Evolutionary conservation across 2,329 filamentous ascomycete genomes (phyloP), one percentile per base, ranked within the genome.

Genomic region (Kalmusia sp.): DNA sequence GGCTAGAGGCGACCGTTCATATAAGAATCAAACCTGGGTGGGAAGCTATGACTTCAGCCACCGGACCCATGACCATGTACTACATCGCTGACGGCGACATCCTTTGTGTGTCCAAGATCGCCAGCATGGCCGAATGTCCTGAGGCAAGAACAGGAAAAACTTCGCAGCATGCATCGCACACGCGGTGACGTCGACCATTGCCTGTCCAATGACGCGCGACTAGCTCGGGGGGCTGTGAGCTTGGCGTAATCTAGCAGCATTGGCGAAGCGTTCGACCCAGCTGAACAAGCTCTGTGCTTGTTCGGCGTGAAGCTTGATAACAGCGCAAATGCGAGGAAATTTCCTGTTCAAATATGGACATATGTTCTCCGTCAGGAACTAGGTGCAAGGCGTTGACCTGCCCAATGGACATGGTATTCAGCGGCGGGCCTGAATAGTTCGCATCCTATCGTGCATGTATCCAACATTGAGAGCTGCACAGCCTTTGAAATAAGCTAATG

Each of bases 201-300:
- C 11, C 27, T 19, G 21, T n/a, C 49, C 49, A 51, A 51, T 41
- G 30, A 51, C 6, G 37, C 25, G 7, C 37, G 53, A 41, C 38
- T 46, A 28, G 39, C 51, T 24, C 53, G 54, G 35, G 35, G 55
- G 58, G 62, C 59, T 58, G 44, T 49, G 40, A 17, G 35, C 51
- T 54, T 50, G 51, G 51, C 37, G 19, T 14, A 41, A 41, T 59
- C 65, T 62, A 55, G 58, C 55, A 53, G 51, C 35, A 49, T 59
- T 62, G 47, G 57, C 55, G 21, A 14, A 31, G 14, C 12, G 17
- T 25, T 17, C 15, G n/a, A 27, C 35, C 4, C 46, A 52, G 39
- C 47, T 43, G 38, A 49, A 48, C 48, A 54, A 55, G 57, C 49
- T 47, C 41, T 17, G 21, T 49, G 41, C 34, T 24, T 21, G 7